phyloP scores from a whole-genome alignment of 257 asterid genomes.

The Gentiana straminea region DNA sequence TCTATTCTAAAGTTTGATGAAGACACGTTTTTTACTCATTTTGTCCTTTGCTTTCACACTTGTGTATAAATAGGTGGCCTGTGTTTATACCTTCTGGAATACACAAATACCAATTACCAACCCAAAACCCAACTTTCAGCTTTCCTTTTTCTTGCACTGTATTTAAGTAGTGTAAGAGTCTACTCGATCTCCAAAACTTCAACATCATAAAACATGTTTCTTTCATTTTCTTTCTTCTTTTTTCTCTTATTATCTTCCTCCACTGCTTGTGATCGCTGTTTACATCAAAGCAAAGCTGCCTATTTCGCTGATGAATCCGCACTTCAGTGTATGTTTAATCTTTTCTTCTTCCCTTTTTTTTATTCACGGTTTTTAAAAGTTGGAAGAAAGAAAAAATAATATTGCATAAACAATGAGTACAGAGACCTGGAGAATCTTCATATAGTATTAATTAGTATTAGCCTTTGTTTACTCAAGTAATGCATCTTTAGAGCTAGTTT shows the following conservation, averaged over 20 bases:
- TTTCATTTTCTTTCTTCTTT: constrained; percentile 14
- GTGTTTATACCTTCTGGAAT: too few species aligned
- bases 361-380: too few species aligned
- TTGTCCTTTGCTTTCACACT: background rate
- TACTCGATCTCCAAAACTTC: too few species aligned
- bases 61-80: too few species aligned
- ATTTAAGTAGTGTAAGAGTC: too few species aligned
- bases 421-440: background rate
- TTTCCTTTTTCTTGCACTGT: background rate
- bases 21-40: background rate
- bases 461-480: background rate
- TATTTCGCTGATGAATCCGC: constrained; percentile 38
- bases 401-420: too few species aligned
- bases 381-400: background rate
- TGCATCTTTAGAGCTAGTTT: background rate
- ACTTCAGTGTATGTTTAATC: constrained; percentile 36
- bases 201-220: background rate
- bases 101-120: too few species aligned
- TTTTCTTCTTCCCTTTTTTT: background rate
- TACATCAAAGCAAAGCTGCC: constrained; percentile 40
- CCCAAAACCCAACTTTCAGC: background rate
- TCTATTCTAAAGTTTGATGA: too few species aligned
- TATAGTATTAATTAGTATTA: background rate
- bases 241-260: constrained; percentile 33
- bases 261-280: constrained; percentile 62